Evolutionary conservation across 768 basidiomycete genomes (phyloP), one percentile per base, ranked within the genome.

Genomic region (Guyanaporus albipodus): DNA sequence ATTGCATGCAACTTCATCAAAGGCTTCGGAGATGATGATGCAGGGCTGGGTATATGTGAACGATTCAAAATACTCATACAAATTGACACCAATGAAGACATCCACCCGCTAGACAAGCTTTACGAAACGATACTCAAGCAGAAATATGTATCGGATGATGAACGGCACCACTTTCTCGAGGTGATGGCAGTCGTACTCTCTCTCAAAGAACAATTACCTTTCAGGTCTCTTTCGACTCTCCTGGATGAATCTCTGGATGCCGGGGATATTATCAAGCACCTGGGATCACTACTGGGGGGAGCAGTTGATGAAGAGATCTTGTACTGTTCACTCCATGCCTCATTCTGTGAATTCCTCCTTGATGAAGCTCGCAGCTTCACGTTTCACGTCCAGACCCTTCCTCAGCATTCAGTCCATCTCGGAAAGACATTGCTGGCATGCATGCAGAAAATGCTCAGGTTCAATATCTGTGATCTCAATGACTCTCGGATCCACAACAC

Each of bases 401-500:
- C 58, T 19, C 17, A 2, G 1, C 58, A 59, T 37, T 46, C 49
- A 11, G 49, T 48, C 6, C 8, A 8, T 18, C 53, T 72, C n/a
- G 59, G 67, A 2, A 44, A 45, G 12, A 50, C 60, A 11, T 61
- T 58, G 27, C 50, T 73, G 8, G 40, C 42, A 26, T 49, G 62
- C 23, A 70, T 73, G 71, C 52, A 50, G 11, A 42, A 35, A 26
- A 52, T 49, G 14, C 66, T 73, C 31, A 53, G 45, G 38, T 73
- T 74, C 56, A 72, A 74, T 32, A 71, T 74, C 8, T 73, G 71
- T 21, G 33, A 53, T 10, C 46, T 74, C 10, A 44, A 69, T 24
- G 60, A 68, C 21, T 73, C 72, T 5, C 61, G 64, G 40, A 19
- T 59, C 0, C 47, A 32, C 14, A 72, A 73, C 23, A 17, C 32